Evolutionary conservation across 352 stramenopile genomes (phyloP), one percentile per base, ranked within the genome.

Genomic region (Pythium aquatile): DNA sequence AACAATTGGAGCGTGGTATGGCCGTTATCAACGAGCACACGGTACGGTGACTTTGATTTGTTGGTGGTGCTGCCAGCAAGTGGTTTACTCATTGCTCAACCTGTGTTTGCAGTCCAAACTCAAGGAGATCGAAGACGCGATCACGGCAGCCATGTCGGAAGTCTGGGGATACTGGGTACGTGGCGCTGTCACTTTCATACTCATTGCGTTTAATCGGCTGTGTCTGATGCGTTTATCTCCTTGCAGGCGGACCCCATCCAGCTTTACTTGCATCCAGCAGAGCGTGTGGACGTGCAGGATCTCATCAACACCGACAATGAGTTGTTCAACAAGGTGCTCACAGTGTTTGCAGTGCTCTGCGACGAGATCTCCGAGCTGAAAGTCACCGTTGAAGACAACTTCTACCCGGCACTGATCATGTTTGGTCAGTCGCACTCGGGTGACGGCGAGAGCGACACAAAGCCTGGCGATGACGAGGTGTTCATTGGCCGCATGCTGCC

Each of bases 301-400:
- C 69, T 96, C 29, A 93, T 96, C 66, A 90, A 90, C 39, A 96
- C 87, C 6, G 87, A 96, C 77, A 96, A 96, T 28, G 87, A 96
- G 57, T 71, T 94, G 29, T 94, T 96, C 58, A 94, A 96, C 72
- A 96, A 96, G 58, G 87, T 96, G 29, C 68, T 97, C 5, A 95
- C 82, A 30, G 87, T 96, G 14, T 94, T 97, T 72, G 87, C 88
- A 3, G 88, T 96, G 44, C 72, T 97, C 17, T 94, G 86, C 40
- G 86, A 97, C 62, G 90, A 97, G 57, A 96, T 96, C 51, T 90
- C 83, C 9, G 85, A 97, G 73, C 78, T 97, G 32, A 94, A 91
- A 65, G 83, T 95, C 55, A 95, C 88, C 1, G 90, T 95, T 26
- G 87, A 96, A 70, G 82, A 93, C 65, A 93, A 94, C 49, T 96